Evolutionary conservation across 768 basidiomycete species (phyloP).

Genomic region (Cystobasidium ongulense): DNA sequence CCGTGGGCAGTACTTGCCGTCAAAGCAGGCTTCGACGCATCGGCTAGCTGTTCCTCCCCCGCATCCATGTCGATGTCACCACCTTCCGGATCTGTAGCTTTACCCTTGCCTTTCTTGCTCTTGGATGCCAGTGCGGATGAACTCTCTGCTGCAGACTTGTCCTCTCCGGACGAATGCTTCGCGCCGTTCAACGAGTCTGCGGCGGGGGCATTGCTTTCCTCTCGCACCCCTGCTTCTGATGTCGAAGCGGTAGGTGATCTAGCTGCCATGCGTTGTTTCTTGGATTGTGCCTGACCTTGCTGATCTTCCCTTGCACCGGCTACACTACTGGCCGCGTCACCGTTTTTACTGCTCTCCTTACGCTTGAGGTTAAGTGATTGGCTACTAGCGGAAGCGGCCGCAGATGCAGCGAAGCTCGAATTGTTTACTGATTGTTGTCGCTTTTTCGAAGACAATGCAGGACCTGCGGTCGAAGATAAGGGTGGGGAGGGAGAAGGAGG

Average conservation of each 20-base stretch:
- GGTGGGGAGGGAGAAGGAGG: constrained; percentile 29
- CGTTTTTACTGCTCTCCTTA: background rate
- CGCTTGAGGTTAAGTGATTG: background rate
- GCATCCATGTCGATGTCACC: background rate
- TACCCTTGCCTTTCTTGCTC: constrained; percentile 20
- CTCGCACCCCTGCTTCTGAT: too few relatives aligned
- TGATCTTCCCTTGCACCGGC: background rate
- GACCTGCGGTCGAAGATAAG: constrained; percentile 4
- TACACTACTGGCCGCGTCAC: background rate
- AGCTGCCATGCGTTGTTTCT: background rate
- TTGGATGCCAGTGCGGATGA: background rate
- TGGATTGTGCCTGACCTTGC: background rate
- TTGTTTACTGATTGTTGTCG: background rate
- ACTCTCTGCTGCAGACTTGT: background rate
- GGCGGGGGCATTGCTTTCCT: too few relatives aligned
- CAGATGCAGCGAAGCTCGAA: background rate
- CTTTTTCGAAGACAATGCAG: too few relatives aligned
- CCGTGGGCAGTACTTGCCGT: background rate
- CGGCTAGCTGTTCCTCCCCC: background rate
- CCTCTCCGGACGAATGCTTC: background rate
- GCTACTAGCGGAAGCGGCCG: background rate
- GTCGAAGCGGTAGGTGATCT: background rate
- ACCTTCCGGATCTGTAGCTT: background rate
- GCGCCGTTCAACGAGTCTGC: too few relatives aligned
- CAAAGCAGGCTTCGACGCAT: background rate